A percentile compares a stretch with the other conserved stretches of the same genome.
phyloP scores from a whole-genome alignment of 352 stramenopile species.

The Pythium sukuiense region DNA sequence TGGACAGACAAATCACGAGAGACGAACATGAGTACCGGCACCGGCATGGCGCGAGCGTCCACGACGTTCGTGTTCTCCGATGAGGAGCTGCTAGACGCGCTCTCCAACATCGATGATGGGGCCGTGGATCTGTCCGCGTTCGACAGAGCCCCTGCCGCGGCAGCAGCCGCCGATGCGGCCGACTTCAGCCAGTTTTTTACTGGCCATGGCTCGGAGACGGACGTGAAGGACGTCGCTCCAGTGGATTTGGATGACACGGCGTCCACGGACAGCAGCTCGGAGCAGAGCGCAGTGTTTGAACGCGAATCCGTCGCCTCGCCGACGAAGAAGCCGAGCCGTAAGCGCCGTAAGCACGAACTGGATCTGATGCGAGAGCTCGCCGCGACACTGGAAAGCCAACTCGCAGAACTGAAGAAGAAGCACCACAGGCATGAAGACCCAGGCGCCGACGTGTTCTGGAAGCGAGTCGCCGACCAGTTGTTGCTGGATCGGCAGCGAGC shows the following conservation, averaged over 20 bases:
- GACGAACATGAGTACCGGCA: background rate
- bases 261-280: conserved; percentile 19
- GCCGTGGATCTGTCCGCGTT: conserved; percentile 2
- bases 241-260: background rate
- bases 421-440: conserved; percentile 28
- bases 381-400: conserved; percentile 43
- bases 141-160: background rate
- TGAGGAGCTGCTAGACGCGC: conserved; percentile 47
- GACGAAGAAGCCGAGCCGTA: conserved; percentile 45
- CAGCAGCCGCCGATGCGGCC: no score
- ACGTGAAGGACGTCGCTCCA: no score
- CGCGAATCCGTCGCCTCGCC: background rate
- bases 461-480: conserved; percentile 43
- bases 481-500: conserved; percentile 45
- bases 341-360: conserved; percentile 57
- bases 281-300: conserved; percentile 11
- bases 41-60: background rate
- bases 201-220: no score
- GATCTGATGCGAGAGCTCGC: conserved; percentile 46
- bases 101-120: conserved; percentile 35
- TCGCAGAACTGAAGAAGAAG: conserved; percentile 35
- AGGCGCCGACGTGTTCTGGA: conserved; percentile 41
- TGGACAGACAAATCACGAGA: background rate
- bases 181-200: no score
- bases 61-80: conserved; percentile 40